Evolutionary conservation across 1,284 basidiomycete genomes (phyloP).

Genomic region (Ceratobasidium sp.): DNA sequence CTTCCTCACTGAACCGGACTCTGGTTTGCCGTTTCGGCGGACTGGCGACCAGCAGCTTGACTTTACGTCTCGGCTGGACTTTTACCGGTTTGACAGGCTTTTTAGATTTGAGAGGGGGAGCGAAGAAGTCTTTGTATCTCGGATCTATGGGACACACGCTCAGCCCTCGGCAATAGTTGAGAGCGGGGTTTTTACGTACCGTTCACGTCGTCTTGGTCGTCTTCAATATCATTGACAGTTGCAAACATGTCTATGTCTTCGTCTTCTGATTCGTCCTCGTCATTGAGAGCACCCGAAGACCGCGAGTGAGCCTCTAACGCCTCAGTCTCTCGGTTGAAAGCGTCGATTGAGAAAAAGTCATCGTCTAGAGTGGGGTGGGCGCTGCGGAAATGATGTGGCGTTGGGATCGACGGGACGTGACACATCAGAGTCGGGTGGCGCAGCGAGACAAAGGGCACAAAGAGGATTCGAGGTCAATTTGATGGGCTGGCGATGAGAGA

Average conservation of each 20-base stretch:
- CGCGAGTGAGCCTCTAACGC: conserved; percentile 73
- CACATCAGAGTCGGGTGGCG: not conserved
- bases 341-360: conserved; percentile 88
- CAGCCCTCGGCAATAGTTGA: no score
- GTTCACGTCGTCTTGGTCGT: conserved; percentile 52
- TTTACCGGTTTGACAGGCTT: conserved; percentile 38
- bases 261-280: conserved; percentile 29
- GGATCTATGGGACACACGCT: conserved; percentile 58
- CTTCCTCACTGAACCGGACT: conserved; percentile 83
- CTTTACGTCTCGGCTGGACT: conserved; percentile 42
- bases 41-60: conserved; percentile 35
- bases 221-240: conserved; percentile 58
- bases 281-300: conserved; percentile 64
- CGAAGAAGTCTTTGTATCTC: conserved; percentile 78
- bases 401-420: not conserved
- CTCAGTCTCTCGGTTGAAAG: conserved; percentile 89
- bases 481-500: not conserved
- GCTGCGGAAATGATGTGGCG: not conserved
- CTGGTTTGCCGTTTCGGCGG: conserved; percentile 44
- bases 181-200: conserved; percentile 39
- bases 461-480: not conserved
- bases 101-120: conserved; percentile 51
- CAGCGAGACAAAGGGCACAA: not conserved
- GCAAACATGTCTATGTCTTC: conserved; percentile 77
- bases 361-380: conserved; percentile 81